Evolutionary conservation across 2,329 filamentous ascomycete genomes (phyloP).

Genomic region (Fonsecaea nubica): DNA sequence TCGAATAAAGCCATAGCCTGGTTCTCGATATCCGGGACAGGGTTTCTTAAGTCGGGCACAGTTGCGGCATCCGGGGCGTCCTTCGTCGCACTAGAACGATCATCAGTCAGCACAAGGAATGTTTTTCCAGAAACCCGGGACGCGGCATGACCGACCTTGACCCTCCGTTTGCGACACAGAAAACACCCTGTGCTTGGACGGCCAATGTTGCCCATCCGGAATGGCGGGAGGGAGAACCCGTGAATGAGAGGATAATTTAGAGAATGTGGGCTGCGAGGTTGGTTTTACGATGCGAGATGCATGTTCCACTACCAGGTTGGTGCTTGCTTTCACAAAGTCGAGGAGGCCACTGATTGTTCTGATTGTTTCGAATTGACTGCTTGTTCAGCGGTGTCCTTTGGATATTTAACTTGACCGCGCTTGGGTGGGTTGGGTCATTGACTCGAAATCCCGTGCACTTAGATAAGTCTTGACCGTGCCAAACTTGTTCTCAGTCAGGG

Average conservation of each 20-base stretch:
- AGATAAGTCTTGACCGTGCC: slow-evolving; percentile 18
- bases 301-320: slow-evolving; percentile 14
- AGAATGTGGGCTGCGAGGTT: background rate
- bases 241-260: slow-evolving; percentile 3
- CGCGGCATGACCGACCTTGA: slow-evolving; percentile 27
- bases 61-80: slow-evolving; percentile 31
- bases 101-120: slow-evolving; percentile 18
- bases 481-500: slow-evolving; percentile 21
- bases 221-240: background rate
- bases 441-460: slow-evolving; percentile 14
- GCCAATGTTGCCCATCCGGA: slow-evolving; percentile 33
- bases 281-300: slow-evolving; percentile 29
- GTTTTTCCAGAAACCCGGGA: background rate
- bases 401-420: slow-evolving; percentile 16
- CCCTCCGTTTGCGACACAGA: slow-evolving; percentile 33
- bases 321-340: background rate
- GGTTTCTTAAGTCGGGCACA: slow-evolving; percentile 33
- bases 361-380: background rate
- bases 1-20: slow-evolving; percentile 30
- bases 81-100: slow-evolving; percentile 30
- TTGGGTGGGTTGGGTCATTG: slow-evolving; percentile 4
- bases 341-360: background rate
- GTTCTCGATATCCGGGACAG: slow-evolving; percentile 33
- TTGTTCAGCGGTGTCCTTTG: slow-evolving; percentile 8
- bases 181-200: slow-evolving; percentile 33